Evolutionary conservation across 768 basidiomycete species (phyloP).

Genomic region (Boletus sensibilis): DNA sequence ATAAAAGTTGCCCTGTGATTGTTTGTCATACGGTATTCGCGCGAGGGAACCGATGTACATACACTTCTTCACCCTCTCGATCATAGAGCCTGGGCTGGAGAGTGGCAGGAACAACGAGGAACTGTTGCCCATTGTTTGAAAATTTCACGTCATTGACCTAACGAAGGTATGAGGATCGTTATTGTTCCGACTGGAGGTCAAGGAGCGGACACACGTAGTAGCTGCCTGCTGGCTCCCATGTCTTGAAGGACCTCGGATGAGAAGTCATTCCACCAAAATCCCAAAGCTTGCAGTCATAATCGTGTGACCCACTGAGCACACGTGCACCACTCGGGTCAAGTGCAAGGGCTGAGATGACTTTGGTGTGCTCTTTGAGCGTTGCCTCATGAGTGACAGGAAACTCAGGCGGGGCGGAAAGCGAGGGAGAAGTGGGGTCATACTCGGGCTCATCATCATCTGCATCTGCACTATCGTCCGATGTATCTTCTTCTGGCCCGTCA

Average conservation of each 20-base stretch:
- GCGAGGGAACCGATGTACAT: conserved; percentile 35
- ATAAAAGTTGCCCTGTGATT: conserved; percentile 69
- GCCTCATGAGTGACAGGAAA: conserved; percentile 93
- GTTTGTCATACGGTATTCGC: conserved; percentile 45
- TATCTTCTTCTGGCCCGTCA: conserved; percentile 20
- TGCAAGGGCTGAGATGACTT: conserved; percentile 90
- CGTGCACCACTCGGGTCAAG: conserved; percentile 95
- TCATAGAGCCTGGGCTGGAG: conserved; percentile 86
- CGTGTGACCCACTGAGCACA: conserved; percentile 87
- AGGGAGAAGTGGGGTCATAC: conserved; percentile 47
- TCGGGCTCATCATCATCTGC: conserved; percentile 41
- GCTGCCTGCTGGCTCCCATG: conserved; percentile 91
- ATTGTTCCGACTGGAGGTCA: neutral
- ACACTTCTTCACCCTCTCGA: conserved; percentile 92
- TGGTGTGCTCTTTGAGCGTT: conserved; percentile 89
- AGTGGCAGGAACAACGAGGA: conserved; percentile 87
- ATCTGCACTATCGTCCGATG: conserved; percentile 25
- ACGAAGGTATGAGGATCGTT: neutral
- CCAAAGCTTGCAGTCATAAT: conserved; percentile 98
- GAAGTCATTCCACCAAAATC: conserved; percentile 98
- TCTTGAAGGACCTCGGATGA: conserved; percentile 90
- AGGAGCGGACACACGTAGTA: conserved; percentile 64
- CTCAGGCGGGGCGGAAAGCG: conserved; percentile 43
- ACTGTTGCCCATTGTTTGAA: conserved; percentile 81
- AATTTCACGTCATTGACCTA: conserved; percentile 92